A percentile compares a stretch with the other conserved stretches of the same genome.
Evolutionary conservation across 2,329 filamentous ascomycete genomes (phyloP).

Genomic region (Dothiorella sarmentorum): DNA sequence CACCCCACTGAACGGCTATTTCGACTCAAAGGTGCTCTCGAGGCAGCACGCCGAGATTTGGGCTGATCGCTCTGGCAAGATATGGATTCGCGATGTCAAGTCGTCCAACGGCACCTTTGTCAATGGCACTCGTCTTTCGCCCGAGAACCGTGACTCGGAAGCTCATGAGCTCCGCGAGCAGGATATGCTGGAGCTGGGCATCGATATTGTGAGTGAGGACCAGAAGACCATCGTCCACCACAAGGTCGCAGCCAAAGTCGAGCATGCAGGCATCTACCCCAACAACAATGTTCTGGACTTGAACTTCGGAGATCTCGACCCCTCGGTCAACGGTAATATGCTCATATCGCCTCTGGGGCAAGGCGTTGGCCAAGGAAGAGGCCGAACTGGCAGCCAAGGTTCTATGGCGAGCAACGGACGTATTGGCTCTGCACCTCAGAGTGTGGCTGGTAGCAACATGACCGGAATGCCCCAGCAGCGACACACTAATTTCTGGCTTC

Average conservation of each 20-base stretch:
- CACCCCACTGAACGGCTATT: slow-evolving; percentile 87
- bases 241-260: slow-evolving; percentile 95
- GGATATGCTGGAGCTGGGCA: slow-evolving; percentile 90
- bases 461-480: slow-evolving; percentile 66
- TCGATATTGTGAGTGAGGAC: slow-evolving; percentile 98
- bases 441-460: slow-evolving; percentile 53
- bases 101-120: slow-evolving; percentile 99
- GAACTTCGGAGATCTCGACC: slow-evolving; percentile 88
- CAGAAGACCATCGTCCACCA: slow-evolving; percentile 98
- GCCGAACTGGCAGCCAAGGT: slow-evolving; percentile 55
- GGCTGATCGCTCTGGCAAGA: slow-evolving; percentile 78
- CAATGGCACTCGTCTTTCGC: slow-evolving; percentile 84
- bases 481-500: slow-evolving; percentile 77
- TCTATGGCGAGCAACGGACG: slow-evolving; percentile 61
- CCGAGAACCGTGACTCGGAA: slow-evolving; percentile 93
- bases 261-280: slow-evolving; percentile 83
- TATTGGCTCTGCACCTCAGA: slow-evolving; percentile 55
- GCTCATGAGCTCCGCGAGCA: slow-evolving; percentile 88
- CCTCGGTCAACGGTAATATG: slow-evolving; percentile 66
- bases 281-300: slow-evolving; percentile 78
- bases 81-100: slow-evolving; percentile 96
- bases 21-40: slow-evolving; percentile 96
- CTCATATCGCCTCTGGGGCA: neutral
- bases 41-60: slow-evolving; percentile 95
- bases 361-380: slow-evolving; percentile 62